Evolutionary conservation across 2,329 filamentous ascomycete genomes (phyloP).

Genomic region (Fusarium sp.): DNA sequence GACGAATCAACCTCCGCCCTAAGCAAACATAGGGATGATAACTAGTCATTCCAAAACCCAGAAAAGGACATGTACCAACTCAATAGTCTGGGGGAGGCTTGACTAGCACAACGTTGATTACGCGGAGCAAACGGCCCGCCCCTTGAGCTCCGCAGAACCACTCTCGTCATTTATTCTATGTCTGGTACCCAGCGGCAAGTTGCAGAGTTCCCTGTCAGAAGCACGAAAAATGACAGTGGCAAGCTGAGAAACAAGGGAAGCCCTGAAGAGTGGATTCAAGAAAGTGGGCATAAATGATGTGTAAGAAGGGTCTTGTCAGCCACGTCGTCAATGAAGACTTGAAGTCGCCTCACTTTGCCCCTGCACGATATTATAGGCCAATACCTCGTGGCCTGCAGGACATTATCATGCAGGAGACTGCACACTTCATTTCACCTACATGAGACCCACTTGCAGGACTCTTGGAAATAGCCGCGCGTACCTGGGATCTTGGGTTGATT

Average conservation of each 20-base stretch:
- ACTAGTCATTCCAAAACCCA: neutral
- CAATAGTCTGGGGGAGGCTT: neutral
- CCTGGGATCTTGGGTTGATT: neutral
- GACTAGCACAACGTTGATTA: neutral
- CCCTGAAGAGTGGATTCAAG: conserved; percentile 1
- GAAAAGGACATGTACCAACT: neutral
- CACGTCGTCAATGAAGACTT: conserved; percentile 28
- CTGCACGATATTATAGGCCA: neutral
- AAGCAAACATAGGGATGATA: neutral
- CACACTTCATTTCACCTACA: conserved; percentile 10
- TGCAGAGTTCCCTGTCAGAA: neutral
- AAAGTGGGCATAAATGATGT: neutral
- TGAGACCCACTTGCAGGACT: neutral
- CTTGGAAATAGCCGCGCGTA: conserved; percentile 8
- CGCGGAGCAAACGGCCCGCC: neutral
- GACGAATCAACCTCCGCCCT: neutral
- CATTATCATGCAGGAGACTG: neutral
- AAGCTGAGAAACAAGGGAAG: conserved; percentile 1
- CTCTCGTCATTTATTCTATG: neutral
- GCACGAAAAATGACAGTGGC: neutral
- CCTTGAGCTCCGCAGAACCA: neutral
- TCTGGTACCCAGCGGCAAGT: neutral
- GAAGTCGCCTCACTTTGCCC: neutral
- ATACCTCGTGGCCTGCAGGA: neutral
- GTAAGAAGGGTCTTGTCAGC: conserved; percentile 1